Conservation (phyloP, 176 grass and related monocot genomes). For the Juncus effusus region DNA sequence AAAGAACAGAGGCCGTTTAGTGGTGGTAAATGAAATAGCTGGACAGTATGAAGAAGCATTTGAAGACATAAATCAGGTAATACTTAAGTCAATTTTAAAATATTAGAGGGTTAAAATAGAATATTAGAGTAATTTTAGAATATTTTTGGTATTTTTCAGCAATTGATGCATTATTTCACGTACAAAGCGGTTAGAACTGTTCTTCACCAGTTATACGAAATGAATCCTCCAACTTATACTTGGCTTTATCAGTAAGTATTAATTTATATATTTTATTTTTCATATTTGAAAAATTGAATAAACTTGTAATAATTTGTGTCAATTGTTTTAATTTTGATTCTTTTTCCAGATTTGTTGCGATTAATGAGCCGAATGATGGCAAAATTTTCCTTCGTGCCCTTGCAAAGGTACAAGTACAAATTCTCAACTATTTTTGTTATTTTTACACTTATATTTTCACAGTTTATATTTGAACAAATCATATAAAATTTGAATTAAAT, state of each 20-base stretch:
- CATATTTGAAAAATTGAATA: neutral
- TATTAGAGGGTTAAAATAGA: neutral
- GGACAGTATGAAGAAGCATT: slow-evolving; percentile 62
- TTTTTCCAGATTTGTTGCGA: slow-evolving; percentile 51
- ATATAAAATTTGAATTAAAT: slow-evolving; percentile 12
- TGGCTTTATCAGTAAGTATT: slow-evolving; percentile 71
- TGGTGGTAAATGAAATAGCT: slow-evolving; percentile 46
- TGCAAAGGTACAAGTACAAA: slow-evolving; percentile 46
- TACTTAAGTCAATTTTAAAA: neutral
- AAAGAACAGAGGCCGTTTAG: slow-evolving; percentile 16
- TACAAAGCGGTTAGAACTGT: slow-evolving; percentile 91
- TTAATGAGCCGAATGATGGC: slow-evolving; percentile 48
- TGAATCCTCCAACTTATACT: slow-evolving; percentile 77
- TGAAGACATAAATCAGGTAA: slow-evolving; percentile 55
- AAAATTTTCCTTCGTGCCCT: slow-evolving; percentile 60
- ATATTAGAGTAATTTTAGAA: slow-evolving; percentile 2
- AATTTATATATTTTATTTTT: neutral
- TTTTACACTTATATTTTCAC: neutral
- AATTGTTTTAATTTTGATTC: neutral
- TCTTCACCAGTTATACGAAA: slow-evolving; percentile 89
- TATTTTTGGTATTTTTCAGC: slow-evolving; percentile 39
- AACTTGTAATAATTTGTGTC: neutral
- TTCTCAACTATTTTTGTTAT: slow-evolving; percentile 1
- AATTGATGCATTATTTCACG: slow-evolving; percentile 88
- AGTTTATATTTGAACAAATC: neutral